These are phyloP conservation scores for Geosmithia morbida DNA, from an alignment of 2,329 filamentous ascomycete genomes.

Conservation along the genomic window DNA sequence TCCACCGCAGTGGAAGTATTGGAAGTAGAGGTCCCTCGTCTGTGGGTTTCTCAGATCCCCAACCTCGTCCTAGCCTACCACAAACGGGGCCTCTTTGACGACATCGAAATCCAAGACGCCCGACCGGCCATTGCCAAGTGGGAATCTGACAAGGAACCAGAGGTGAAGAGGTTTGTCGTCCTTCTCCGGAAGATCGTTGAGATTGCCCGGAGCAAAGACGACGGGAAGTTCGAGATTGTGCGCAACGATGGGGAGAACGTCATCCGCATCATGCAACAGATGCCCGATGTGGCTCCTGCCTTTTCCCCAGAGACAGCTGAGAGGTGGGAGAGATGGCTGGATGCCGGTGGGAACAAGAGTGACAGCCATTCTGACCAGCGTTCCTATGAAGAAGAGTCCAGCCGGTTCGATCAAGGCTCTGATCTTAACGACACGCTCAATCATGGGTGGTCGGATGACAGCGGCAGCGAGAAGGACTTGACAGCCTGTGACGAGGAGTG, in stretches of 20 bases:
- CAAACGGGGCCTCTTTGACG: constrained; percentile 13
- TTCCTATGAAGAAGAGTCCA: background rate
- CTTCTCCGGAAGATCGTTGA: background rate
- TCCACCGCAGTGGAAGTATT: constrained; percentile 7
- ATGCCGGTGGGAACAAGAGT: background rate
- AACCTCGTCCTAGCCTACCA: constrained; percentile 21
- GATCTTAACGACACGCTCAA: background rate
- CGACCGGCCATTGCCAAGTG: constrained; percentile 3
- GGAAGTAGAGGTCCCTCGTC: constrained; percentile 16
- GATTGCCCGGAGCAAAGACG: background rate
- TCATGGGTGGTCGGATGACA: background rate
- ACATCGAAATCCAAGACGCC: constrained; percentile 15
- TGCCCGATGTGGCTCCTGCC: background rate
- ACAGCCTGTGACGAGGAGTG: background rate
- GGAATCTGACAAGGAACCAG: background rate
- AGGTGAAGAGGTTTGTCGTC: background rate
- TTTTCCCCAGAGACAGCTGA: background rate
- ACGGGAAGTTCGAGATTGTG: background rate
- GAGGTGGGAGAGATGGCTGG: background rate
- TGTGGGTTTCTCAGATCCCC: constrained; percentile 20
- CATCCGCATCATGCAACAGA: background rate
- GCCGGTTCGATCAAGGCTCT: background rate
- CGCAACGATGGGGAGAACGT: background rate
- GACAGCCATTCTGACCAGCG: background rate
- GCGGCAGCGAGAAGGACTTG: background rate